Conservation (phyloP, 2,329 filamentous ascomycete species). For the Nectriaceae sp. region DNA sequence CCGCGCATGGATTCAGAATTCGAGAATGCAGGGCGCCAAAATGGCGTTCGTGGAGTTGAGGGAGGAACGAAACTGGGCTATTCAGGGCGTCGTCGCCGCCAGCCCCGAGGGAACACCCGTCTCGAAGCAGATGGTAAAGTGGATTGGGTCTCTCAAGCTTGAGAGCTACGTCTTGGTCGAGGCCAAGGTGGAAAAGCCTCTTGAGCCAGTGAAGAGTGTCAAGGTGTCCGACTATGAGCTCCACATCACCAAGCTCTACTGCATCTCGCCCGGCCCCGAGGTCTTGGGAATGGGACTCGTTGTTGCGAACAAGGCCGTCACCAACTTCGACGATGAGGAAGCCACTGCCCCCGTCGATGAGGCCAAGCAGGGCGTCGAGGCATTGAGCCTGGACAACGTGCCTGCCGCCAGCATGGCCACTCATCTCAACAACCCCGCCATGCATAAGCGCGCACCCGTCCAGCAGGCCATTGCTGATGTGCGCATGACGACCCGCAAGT, state of each 20-base stretch:
- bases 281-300: slow-evolving; percentile 60
- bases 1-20: slow-evolving; percentile 83
- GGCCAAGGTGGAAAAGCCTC: slow-evolving; percentile 76
- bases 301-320: slow-evolving; percentile 55
- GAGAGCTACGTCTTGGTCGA: slow-evolving; percentile 85
- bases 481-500: slow-evolving; percentile 60
- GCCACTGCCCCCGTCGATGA: slow-evolving; percentile 42
- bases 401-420: slow-evolving; percentile 82
- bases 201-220: slow-evolving; percentile 86
- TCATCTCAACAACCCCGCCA: slow-evolving; percentile 85
- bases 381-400: slow-evolving; percentile 44
- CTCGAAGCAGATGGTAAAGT: slow-evolving; percentile 93
- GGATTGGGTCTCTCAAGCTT: slow-evolving; percentile 70
- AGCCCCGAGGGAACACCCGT: slow-evolving; percentile 66
- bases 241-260: slow-evolving; percentile 83
- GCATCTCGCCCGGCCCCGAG: slow-evolving; percentile 66
- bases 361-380: slow-evolving; percentile 45
- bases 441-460: slow-evolving; percentile 89
- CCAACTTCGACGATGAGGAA: slow-evolving; percentile 62
- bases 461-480: slow-evolving; percentile 76
- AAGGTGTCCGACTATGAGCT: slow-evolving; percentile 80
- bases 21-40: slow-evolving; percentile 85
- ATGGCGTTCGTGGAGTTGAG: slow-evolving; percentile 88
- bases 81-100: slow-evolving; percentile 78
- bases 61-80: slow-evolving; percentile 71